Evolutionary conservation across 768 basidiomycete species (phyloP).

Genomic region (Russula emetica): DNA sequence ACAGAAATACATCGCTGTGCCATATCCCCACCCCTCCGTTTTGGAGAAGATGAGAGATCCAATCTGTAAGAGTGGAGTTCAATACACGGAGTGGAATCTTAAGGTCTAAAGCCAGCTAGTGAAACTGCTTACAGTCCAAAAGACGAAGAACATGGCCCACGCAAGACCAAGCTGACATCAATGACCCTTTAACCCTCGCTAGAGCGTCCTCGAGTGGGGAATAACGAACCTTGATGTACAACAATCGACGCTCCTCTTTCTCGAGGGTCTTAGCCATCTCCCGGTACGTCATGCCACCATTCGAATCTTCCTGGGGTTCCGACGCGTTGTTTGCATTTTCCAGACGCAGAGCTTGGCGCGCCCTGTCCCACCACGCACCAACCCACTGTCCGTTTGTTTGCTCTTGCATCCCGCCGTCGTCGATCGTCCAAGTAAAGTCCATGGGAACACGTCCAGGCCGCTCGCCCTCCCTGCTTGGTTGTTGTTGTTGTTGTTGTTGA

Average conservation of each 20-base stretch:
- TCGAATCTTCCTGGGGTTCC: background rate
- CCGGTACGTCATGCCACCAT: slow-evolving; percentile 23
- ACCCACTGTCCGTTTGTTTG: background rate
- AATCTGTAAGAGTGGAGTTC: slow-evolving; percentile 38
- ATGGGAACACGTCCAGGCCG: slow-evolving; percentile 9
- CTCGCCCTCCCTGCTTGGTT: background rate
- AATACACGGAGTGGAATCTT: background rate
- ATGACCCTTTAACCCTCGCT: background rate
- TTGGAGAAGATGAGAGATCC: slow-evolving; percentile 62
- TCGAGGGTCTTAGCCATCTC: slow-evolving; percentile 28
- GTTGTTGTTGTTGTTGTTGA: background rate
- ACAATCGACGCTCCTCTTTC: slow-evolving; percentile 48
- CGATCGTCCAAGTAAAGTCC: slow-evolving; percentile 19
- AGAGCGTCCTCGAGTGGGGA: background rate
- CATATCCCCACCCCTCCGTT: slow-evolving; percentile 70
- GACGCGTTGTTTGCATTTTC: background rate
- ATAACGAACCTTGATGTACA: slow-evolving; percentile 47
- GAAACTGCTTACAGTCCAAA: slow-evolving; percentile 60
- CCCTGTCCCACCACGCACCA: slow-evolving; percentile 13
- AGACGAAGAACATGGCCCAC: slow-evolving; percentile 59
- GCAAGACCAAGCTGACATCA: slow-evolving; percentile 43
- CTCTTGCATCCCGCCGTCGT: background rate
- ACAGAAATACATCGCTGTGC: slow-evolving; percentile 70
- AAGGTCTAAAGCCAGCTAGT: background rate
- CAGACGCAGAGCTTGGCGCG: background rate